phyloP scores from a whole-genome alignment of 768 basidiomycete species.

The Sutorius australiensis region DNA sequence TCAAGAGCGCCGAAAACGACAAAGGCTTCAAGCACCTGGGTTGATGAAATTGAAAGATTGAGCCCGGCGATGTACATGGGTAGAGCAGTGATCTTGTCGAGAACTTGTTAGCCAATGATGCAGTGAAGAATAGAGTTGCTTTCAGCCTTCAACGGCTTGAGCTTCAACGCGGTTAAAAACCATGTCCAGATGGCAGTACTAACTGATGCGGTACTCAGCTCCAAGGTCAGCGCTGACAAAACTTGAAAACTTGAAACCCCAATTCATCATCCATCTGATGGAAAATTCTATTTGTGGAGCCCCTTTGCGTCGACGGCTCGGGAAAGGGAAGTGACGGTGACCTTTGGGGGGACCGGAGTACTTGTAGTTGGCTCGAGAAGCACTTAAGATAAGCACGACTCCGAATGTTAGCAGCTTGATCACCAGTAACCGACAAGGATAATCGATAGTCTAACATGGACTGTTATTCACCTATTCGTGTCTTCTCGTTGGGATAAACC shows the following conservation, averaged over 20 bases:
- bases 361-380: constrained; percentile 5
- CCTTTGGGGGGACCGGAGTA: too few relatives aligned
- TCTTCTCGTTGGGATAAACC: constrained; percentile 8
- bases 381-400: neutral
- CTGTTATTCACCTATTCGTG: neutral
- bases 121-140: neutral
- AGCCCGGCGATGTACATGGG: constrained; percentile 8
- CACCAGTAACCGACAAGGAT: neutral
- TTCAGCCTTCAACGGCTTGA: neutral
- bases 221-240: neutral
- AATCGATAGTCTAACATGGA: neutral
- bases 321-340: neutral
- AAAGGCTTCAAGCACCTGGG: constrained; percentile 6
- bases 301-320: neutral
- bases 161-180: too few relatives aligned
- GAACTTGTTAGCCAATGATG: neutral
- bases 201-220: neutral
- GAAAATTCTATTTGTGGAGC: neutral
- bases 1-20: constrained; percentile 2
- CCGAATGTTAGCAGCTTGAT: neutral
- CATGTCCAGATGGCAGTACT: neutral
- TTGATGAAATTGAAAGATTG: neutral
- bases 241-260: neutral
- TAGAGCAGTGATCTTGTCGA: neutral
- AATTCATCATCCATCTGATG: neutral